Percentiles rank a stretch among this genome's conserved stretches.
Conservation (phyloP, 176 grass and related monocot genomes). For the Triticum urartu region DNA sequence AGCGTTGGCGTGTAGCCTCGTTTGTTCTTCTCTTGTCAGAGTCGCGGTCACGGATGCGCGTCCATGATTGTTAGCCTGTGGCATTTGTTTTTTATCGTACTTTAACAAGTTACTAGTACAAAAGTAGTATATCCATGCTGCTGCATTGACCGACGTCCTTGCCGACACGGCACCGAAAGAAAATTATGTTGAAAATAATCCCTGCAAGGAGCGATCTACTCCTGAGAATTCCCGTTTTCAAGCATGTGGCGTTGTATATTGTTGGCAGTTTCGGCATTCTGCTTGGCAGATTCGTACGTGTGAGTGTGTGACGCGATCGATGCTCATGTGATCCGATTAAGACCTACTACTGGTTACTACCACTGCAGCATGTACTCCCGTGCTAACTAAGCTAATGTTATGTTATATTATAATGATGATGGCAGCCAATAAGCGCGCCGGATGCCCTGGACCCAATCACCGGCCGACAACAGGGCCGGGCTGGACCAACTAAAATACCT, state of each 20-base stretch:
- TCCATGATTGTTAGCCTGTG: not conserved
- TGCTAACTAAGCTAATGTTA: not conserved
- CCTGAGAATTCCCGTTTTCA: not conserved
- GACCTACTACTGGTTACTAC: not conserved
- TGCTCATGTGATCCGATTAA: not conserved
- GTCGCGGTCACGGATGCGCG: not conserved
- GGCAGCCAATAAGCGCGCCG: not conserved
- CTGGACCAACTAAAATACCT: not conserved
- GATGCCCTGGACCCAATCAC: not conserved
- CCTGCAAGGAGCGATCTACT: not conserved
- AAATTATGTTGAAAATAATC: not conserved
- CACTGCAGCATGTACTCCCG: not conserved
- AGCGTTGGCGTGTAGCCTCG: not conserved
- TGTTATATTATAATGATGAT: not conserved
- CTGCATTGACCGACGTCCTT: not conserved
- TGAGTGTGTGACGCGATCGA: not conserved
- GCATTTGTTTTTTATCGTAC: not conserved
- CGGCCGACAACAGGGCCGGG: not conserved
- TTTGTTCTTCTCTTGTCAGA: not conserved
- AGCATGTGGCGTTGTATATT: not conserved
- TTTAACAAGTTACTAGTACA: not conserved
- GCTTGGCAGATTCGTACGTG: not conserved
- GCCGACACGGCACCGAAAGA: not conserved
- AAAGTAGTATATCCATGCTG: not conserved
- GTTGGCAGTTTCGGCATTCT: not conserved